Conservation (phyloP, 1,284 basidiomycete species). For the Melampsora occidentalis region DNA sequence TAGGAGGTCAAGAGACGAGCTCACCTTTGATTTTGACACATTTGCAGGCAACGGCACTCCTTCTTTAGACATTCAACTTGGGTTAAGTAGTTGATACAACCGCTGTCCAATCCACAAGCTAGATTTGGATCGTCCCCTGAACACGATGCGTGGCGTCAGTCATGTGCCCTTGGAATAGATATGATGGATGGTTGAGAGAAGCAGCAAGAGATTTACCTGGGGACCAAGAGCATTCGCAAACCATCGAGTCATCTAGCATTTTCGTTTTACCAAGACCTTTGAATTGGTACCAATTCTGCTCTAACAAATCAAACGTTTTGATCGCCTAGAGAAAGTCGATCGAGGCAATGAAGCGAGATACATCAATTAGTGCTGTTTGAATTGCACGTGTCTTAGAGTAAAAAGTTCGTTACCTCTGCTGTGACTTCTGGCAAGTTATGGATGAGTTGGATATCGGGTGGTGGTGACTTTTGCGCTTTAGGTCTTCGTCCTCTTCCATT, state of each 20-base stretch:
- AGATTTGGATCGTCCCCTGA: slow-evolving; percentile 60
- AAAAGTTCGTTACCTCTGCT: background rate
- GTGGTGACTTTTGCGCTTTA: slow-evolving; percentile 7
- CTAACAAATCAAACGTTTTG: slow-evolving; percentile 70
- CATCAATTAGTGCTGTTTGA: background rate
- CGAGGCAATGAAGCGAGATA: background rate
- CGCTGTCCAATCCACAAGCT: slow-evolving; percentile 82
- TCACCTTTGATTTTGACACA: slow-evolving; percentile 91
- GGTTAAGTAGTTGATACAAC: slow-evolving; percentile 96
- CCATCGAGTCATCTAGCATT: slow-evolving; percentile 85
- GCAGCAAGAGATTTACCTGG: slow-evolving; percentile 63
- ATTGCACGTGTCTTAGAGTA: background rate
- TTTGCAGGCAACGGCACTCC: slow-evolving; percentile 76
- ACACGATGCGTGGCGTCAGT: slow-evolving; percentile 42
- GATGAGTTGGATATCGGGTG: slow-evolving; percentile 19
- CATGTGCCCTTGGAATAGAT: slow-evolving; percentile 47
- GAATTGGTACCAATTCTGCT: slow-evolving; percentile 80
- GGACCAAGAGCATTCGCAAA: slow-evolving; percentile 82
- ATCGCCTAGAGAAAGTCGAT: slow-evolving; percentile 59
- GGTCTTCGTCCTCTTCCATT: slow-evolving; percentile 7
- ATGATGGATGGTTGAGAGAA: slow-evolving; percentile 40
- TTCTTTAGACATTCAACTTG: slow-evolving; percentile 89
- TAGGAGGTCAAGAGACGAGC: slow-evolving; percentile 49
- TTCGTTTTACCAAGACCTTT: slow-evolving; percentile 79
- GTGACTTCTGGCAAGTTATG: slow-evolving; percentile 14